Percentiles rank a stretch among this genome's conserved stretches.
Conservation (phyloP, 2,329 filamentous ascomycete genomes). For the Nigrograna mackinnonii region DNA sequence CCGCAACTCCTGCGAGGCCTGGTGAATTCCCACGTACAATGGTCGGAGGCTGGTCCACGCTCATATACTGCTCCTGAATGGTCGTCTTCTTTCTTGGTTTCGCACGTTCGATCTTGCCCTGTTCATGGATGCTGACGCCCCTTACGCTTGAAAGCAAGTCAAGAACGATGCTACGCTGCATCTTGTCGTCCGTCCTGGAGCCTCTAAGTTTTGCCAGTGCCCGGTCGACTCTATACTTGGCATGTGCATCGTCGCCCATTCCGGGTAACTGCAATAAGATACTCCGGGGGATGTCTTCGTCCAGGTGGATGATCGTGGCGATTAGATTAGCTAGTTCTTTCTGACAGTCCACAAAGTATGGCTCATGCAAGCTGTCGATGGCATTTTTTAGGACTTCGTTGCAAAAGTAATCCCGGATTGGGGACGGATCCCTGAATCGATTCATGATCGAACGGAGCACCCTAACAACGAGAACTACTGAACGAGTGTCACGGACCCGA, state of each 20-base stretch:
- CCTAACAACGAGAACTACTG: conserved; percentile 81
- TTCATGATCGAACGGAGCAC: conserved; percentile 85
- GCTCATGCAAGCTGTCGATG: conserved; percentile 88
- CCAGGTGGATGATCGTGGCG: conserved; percentile 79
- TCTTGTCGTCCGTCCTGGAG: conserved; percentile 63
- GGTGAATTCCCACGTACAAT: conserved; percentile 45
- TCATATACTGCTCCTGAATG: conserved; percentile 46
- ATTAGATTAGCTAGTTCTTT: conserved; percentile 89
- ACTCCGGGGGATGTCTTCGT: conserved; percentile 71
- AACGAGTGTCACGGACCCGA: conserved; percentile 85
- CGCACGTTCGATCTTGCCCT: conserved; percentile 72
- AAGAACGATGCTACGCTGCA: conserved; percentile 79
- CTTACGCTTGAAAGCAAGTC: conserved; percentile 85
- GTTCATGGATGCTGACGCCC: conserved; percentile 89
- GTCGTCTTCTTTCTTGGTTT: conserved; percentile 33
- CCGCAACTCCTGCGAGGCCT: conserved; percentile 47
- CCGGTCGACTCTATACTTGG: conserved; percentile 63
- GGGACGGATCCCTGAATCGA: conserved; percentile 65
- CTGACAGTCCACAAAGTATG: conserved; percentile 95
- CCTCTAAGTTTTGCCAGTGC: conserved; percentile 46
- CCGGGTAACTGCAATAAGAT: conserved; percentile 82
- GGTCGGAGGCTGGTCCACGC: conserved; percentile 40
- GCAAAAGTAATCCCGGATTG: conserved; percentile 85
- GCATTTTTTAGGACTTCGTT: conserved; percentile 87
- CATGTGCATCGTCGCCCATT: conserved; percentile 69